Evolutionary conservation across 2,329 filamentous ascomycete genomes (phyloP), one percentile per base, ranked within the genome.

Genomic region (Aspergillus calidoustus): DNA sequence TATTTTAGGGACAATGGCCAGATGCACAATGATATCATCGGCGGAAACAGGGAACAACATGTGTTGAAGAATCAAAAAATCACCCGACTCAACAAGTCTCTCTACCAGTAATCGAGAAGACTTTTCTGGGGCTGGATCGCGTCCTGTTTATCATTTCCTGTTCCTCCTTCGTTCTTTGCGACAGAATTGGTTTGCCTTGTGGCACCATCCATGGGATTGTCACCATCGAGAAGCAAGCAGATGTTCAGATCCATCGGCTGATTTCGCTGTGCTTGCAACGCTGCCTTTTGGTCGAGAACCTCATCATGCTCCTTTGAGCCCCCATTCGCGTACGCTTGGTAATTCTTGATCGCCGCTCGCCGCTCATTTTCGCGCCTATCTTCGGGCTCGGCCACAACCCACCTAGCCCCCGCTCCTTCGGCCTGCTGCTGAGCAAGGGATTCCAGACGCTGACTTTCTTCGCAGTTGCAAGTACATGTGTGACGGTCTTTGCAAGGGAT

Each of bases 381-480:
- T 48, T 43, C 28, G 9, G 17, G 4, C 4, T 64, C 31, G 22
- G 55, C 57, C 22, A 41, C 11, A 46, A 23, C 7, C 31, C 38
- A 17, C 7, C 43, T n/a, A n/a, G 13, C 11, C 3, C 9, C 50
- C 19, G 38, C 11, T 38, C 28, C 8, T 13, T 22, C 56, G 8
- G 6, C 13, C n/a, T 50, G 34, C 7, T 22, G n/a, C 30, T 50
- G 19, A 41, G 23, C 50, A 46, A 61, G 50, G 13, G 25, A n/a
- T 50, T 54, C 38, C 13, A 54, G 15, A 3, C 54, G 57, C 34
- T 23, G 13, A 19, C 19, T 46, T 28, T 59, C 46, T 13, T 59
- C 58, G 53, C 71, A 75, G 19, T 58, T 38, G 64, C 79, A 81
- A 13, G 57, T 53, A 63, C 78, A 80, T 6, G 58, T 48, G 23